phyloP scores from a whole-genome alignment of 805 yeast genomes.

The Teunomyces lycoperdinae region DNA sequence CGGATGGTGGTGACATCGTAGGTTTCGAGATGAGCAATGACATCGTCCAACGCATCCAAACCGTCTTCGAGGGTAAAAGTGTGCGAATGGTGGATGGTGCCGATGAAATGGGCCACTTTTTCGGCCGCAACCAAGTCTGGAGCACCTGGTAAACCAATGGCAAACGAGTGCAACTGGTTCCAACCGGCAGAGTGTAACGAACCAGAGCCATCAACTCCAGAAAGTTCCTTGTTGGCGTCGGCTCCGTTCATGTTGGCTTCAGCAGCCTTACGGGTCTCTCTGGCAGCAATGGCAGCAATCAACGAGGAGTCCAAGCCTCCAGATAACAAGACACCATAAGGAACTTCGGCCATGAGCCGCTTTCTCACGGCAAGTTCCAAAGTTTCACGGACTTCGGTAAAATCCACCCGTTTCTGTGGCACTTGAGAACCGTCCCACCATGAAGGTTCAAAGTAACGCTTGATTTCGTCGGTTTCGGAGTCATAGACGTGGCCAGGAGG shows the following conservation, averaged over 20 bases:
- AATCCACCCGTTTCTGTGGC: constrained; percentile 77
- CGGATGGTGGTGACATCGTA: constrained; percentile 98
- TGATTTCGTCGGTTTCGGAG: constrained; percentile 78
- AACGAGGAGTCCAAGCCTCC: constrained; percentile 98
- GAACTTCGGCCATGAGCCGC: constrained; percentile 99
- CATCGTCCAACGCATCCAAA: constrained; percentile 91
- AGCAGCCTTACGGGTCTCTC: constrained; percentile 77
- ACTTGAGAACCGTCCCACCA: constrained; percentile 88
- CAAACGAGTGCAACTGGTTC: constrained; percentile 89
- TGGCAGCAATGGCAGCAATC: constrained; percentile 95
- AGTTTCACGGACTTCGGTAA: constrained; percentile 65
- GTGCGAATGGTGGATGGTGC: constrained; percentile 96
- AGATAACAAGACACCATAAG: constrained; percentile 94
- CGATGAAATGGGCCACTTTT: constrained; percentile 94
- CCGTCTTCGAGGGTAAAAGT: constrained; percentile 97
- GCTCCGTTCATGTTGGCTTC: constrained; percentile 46
- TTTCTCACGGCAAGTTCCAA: constrained; percentile 95
- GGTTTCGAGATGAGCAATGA: constrained; percentile 93
- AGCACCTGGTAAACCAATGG: constrained; percentile 95
- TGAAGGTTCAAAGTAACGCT: constrained; percentile 85
- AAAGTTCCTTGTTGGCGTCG: constrained; percentile 66
- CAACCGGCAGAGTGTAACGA: constrained; percentile 74
- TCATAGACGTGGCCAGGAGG: constrained; percentile 99
- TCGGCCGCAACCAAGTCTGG: constrained; percentile 97
- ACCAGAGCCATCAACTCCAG: constrained; percentile 92